These are phyloP conservation scores for Nannochloris sp. DNA, from an alignment of 139 green algal species.

Conservation along the genomic window DNA sequence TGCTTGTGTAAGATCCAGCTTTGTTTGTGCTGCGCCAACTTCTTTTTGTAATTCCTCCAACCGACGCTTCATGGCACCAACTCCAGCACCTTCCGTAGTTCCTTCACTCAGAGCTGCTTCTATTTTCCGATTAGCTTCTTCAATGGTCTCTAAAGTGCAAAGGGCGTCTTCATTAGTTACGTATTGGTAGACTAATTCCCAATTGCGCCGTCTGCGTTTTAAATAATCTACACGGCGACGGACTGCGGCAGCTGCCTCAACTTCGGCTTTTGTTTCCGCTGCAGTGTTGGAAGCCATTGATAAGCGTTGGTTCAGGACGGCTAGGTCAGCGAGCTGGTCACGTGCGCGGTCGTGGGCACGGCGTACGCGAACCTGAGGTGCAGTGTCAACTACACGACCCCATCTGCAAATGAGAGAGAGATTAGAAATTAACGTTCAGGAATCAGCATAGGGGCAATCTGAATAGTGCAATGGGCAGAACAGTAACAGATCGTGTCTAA, in stretches of 20 bases:
- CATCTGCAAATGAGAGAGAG: not conserved
- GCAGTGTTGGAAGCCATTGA: no score
- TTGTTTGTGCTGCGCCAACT: slow-evolving; percentile 45
- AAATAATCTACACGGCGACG: slow-evolving; percentile 61
- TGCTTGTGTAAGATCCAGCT: slow-evolving; percentile 31
- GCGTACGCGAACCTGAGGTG: slow-evolving; percentile 53
- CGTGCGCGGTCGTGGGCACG: slow-evolving; percentile 27
- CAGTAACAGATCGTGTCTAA: no score
- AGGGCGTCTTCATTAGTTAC: slow-evolving; percentile 57
- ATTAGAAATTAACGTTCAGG: no score
- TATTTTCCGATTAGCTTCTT: slow-evolving; percentile 69
- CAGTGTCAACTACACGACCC: slow-evolving; percentile 38
- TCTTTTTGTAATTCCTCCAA: slow-evolving; percentile 51
- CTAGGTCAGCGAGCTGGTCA: slow-evolving; percentile 64
- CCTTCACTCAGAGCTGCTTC: slow-evolving; percentile 47
- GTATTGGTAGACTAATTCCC: slow-evolving; percentile 71
- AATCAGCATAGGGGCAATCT: no score
- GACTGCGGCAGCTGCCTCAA: slow-evolving; percentile 11
- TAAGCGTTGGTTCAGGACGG: slow-evolving; percentile 69
- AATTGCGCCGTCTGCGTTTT: slow-evolving; percentile 49
- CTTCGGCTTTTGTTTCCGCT: slow-evolving; percentile 15
- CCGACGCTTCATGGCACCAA: slow-evolving; percentile 45
- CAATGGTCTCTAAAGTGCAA: slow-evolving; percentile 65
- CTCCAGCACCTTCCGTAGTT: slow-evolving; percentile 36
- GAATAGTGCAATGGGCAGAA: no score